These are phyloP conservation scores for Solanum paucissectum DNA, from an alignment of 257 asterid genomes.

Conservation along the genomic window DNA sequence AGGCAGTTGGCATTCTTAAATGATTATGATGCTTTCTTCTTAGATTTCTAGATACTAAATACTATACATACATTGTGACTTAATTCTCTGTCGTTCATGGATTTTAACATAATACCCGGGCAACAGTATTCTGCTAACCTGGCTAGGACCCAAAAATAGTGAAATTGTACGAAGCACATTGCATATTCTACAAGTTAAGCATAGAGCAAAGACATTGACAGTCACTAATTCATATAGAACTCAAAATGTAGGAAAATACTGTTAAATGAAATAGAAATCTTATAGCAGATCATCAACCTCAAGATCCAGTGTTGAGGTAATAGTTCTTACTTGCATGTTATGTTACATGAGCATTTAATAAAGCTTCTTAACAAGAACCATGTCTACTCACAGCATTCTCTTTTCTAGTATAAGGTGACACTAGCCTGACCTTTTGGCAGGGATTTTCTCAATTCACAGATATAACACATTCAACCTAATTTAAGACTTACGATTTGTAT, in stretches of 20 bases:
- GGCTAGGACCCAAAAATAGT: not conserved
- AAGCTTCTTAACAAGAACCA: not conserved
- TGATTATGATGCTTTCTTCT: not conserved
- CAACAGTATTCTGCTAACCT: not conserved
- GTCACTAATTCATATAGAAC: not conserved
- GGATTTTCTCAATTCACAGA: not conserved
- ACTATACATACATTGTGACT: not conserved
- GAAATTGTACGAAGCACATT: not conserved
- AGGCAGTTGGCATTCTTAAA: not conserved
- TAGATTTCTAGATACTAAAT: not conserved
- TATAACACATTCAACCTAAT: not conserved
- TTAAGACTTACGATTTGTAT: not conserved
- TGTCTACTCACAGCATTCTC: not conserved
- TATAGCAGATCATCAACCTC: not conserved
- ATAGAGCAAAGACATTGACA: not conserved
- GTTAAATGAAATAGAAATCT: not conserved
- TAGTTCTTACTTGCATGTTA: not conserved
- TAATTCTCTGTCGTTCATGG: not conserved
- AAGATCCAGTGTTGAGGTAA: not conserved
- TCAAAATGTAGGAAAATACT: not conserved
- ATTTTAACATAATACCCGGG: not conserved
- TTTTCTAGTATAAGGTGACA: not conserved
- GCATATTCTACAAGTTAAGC: not conserved
- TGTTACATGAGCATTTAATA: not conserved
- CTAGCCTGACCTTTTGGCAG: not conserved